These are phyloP conservation scores for Sisymbrium irio DNA, from an alignment of 345 rosid genomes.

Conservation along the genomic window DNA sequence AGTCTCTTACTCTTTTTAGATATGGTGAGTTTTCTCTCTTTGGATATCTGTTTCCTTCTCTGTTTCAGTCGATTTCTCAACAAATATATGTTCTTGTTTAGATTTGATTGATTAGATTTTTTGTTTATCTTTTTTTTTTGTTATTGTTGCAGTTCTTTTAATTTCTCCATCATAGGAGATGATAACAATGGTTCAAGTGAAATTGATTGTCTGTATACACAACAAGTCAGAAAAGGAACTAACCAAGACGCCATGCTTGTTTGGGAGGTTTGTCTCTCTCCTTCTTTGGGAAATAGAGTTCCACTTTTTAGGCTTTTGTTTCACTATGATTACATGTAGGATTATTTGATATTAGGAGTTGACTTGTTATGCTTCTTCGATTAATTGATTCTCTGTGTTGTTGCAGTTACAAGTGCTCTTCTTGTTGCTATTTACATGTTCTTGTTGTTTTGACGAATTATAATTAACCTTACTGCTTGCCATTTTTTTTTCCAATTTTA, in stretches of 20 bases:
- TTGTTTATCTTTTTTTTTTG: too few species aligned
- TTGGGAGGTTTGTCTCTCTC: conserved; percentile 69
- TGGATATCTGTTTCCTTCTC: too few species aligned
- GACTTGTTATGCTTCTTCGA: too few species aligned
- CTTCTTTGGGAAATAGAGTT: neutral
- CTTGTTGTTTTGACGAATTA: neutral
- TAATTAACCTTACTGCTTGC: neutral
- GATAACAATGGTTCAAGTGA: conserved; percentile 63
- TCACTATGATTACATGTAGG: neutral
- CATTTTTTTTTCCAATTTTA: conserved; percentile 26
- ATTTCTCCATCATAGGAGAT: too few species aligned
- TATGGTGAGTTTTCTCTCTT: too few species aligned
- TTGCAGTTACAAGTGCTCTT: neutral
- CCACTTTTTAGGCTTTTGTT: neutral
- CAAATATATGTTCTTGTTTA: too few species aligned
- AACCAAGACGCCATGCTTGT: conserved; percentile 98
- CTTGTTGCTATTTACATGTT: conserved; percentile 19
- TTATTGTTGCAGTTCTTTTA: too few species aligned
- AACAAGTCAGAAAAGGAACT: conserved; percentile 91
- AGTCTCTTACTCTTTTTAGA: too few species aligned
- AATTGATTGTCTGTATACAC: conserved; percentile 72
- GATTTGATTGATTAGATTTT: too few species aligned
- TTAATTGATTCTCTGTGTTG: too few species aligned
- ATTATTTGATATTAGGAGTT: too few species aligned
- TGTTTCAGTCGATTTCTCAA: too few species aligned